Percentiles rank a stretch among this genome's conserved stretches.
Conservation (phyloP, 331 rosid genomes). For the Arachis monticola region DNA sequence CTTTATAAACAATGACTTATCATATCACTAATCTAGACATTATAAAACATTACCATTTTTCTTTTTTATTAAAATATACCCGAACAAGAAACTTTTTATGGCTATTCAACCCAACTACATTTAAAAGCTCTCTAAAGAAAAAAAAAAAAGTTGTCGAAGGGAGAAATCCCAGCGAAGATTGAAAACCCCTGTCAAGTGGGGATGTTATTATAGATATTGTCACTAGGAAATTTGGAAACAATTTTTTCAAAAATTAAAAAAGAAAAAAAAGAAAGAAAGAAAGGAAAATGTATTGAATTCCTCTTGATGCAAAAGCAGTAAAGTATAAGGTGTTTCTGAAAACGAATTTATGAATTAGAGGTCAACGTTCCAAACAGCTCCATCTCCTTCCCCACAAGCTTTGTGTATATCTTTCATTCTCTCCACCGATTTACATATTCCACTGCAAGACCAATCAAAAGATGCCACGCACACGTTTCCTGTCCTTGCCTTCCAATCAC, state of each 20-base stretch:
- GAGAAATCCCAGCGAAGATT: background rate
- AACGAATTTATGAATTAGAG: constrained; percentile 37
- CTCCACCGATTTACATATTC: constrained; percentile 78
- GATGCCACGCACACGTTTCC: constrained; percentile 91
- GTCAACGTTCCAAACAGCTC: constrained; percentile 70
- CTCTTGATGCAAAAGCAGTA: background rate
- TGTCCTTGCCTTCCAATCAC: constrained; percentile 70
- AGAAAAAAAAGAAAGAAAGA: no score
- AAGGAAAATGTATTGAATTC: background rate
- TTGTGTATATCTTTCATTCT: constrained; percentile 73
- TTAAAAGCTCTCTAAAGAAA: background rate
- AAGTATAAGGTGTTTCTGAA: background rate
- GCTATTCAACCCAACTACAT: background rate
- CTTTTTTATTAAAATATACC: no score
- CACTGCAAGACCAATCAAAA: constrained; percentile 98
- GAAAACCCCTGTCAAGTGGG: background rate
- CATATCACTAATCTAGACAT: no score
- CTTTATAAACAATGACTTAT: no score
- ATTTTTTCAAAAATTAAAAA: background rate
- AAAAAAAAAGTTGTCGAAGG: no score
- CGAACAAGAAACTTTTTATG: background rate
- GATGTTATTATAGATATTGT: constrained; percentile 2
- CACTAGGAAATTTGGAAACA: background rate
- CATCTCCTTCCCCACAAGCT: constrained; percentile 75
- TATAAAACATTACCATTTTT: no score